Percentiles rank a stretch among this genome's conserved stretches.
These are phyloP conservation scores for Amesomyces nigricolor DNA, from an alignment of 2,329 filamentous ascomycete species.

Conservation along the genomic window DNA sequence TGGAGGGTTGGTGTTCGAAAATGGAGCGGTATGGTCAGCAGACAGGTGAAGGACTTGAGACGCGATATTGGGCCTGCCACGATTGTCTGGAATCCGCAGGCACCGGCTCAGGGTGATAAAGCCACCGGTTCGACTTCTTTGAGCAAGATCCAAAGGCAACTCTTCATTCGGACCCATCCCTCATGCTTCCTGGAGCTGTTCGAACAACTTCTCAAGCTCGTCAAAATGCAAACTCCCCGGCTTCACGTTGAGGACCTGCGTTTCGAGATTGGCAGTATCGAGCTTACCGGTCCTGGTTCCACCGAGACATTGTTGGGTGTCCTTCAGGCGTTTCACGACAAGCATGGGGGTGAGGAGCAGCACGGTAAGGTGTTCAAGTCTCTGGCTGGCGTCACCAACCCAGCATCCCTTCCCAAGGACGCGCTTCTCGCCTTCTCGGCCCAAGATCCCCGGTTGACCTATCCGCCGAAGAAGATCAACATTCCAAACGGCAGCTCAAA, in stretches of 20 bases:
- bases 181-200: conserved; percentile 69
- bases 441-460: conserved; percentile 72
- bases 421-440: conserved; percentile 67
- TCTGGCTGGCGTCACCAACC: conserved; percentile 57
- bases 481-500: conserved; percentile 34
- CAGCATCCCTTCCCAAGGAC: conserved; percentile 62
- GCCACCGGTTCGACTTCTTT: conserved; percentile 10
- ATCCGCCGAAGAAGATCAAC: conserved; percentile 60
- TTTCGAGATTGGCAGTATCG: conserved; percentile 59
- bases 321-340: conserved; percentile 48
- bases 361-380: conserved; percentile 47
- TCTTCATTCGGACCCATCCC: conserved; percentile 76
- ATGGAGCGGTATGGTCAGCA: conserved; percentile 46
- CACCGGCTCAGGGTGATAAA: conserved; percentile 19
- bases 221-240: conserved; percentile 55
- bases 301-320: conserved; percentile 70
- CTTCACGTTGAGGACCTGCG: conserved; percentile 63
- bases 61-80: conserved; percentile 66
- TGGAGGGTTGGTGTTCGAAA: conserved; percentile 57
- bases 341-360: conserved; percentile 30
- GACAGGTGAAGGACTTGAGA: conserved; percentile 47
- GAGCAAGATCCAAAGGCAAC: conserved; percentile 32
- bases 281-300: conserved; percentile 61
- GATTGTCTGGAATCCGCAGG: conserved; percentile 65
- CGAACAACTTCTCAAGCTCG: conserved; percentile 52